A percentile compares a stretch with the other conserved stretches of the same genome.
phyloP scores from a whole-genome alignment of 768 basidiomycete genomes.

The Hydnum rufescens region DNA sequence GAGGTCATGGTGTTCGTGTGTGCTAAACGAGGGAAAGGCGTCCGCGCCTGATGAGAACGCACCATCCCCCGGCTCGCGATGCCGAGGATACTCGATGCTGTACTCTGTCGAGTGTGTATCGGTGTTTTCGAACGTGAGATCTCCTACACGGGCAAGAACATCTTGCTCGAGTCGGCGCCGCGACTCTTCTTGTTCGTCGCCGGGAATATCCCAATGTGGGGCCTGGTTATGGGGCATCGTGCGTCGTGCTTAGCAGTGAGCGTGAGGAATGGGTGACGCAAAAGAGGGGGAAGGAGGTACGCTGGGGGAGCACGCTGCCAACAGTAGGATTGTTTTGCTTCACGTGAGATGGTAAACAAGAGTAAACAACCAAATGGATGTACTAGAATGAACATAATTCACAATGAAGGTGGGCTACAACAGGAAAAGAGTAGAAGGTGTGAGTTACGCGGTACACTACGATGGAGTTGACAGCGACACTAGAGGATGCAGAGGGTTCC shows the following conservation, averaged over 20 bases:
- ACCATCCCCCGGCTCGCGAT: slow-evolving; percentile 37
- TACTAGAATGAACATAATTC: too few relatives aligned
- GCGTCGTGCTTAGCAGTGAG: not conserved
- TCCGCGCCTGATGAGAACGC: slow-evolving; percentile 14
- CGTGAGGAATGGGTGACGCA: too few relatives aligned
- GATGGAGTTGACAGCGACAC: too few relatives aligned
- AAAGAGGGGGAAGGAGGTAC: too few relatives aligned
- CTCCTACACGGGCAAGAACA: slow-evolving; percentile 37
- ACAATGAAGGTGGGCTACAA: too few relatives aligned
- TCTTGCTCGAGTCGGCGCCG: slow-evolving; percentile 65
- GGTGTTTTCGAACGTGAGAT: slow-evolving; percentile 14
- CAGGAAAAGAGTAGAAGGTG: too few relatives aligned
- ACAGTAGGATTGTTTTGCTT: too few relatives aligned
- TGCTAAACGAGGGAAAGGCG: slow-evolving; percentile 33
- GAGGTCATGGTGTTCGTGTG: slow-evolving; percentile 29
- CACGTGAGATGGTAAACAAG: too few relatives aligned
- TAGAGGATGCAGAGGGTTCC: too few relatives aligned
- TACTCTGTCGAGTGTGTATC: slow-evolving; percentile 6
- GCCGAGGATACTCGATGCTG: slow-evolving; percentile 53
- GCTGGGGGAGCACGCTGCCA: too few relatives aligned
- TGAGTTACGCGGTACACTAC: too few relatives aligned
- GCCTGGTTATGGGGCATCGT: not conserved
- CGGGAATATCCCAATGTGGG: slow-evolving; percentile 1
- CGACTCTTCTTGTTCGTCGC: slow-evolving; percentile 34
- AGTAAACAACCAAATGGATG: too few relatives aligned